phyloP scores from a whole-genome alignment of 768 basidiomycete genomes.

The Amanita jacksonii region DNA sequence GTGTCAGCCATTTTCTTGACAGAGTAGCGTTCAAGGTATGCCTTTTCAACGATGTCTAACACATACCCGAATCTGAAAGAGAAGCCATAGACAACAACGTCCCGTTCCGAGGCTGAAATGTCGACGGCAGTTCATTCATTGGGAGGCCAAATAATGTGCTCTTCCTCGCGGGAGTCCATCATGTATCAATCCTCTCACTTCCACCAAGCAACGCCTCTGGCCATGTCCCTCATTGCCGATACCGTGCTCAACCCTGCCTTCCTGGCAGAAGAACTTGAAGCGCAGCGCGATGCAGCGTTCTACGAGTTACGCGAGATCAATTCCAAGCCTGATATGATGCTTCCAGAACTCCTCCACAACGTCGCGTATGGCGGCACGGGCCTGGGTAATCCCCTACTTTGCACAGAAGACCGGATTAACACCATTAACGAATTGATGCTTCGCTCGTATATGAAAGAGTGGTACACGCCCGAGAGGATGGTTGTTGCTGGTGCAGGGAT shows the following conservation, averaged over 20 bases:
- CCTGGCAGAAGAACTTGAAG: conserved; percentile 66
- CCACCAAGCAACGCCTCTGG: conserved; percentile 69
- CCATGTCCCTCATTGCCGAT: conserved; percentile 85
- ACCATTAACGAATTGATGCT: conserved; percentile 54
- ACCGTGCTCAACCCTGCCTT: conserved; percentile 78
- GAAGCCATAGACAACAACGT: conserved; percentile 53
- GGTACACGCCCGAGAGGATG: conserved; percentile 93
- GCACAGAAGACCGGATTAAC: conserved; percentile 76
- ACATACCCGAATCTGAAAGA: not conserved
- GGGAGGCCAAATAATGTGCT: conserved; percentile 88
- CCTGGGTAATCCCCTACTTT: conserved; percentile 86
- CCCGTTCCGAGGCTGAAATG: conserved; percentile 71
- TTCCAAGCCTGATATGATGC: conserved; percentile 85
- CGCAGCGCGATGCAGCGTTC: conserved; percentile 76
- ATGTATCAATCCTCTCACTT: conserved; percentile 98
- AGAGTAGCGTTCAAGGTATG: conserved; percentile 93
- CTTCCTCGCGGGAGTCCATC: conserved; percentile 87
- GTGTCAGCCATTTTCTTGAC: conserved; percentile 88
- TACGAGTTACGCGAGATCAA: conserved; percentile 88
- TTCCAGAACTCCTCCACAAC: conserved; percentile 83
- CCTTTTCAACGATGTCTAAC: not conserved
- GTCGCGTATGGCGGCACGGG: conserved; percentile 74
- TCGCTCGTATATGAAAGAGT: conserved; percentile 55
- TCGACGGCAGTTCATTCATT: conserved; percentile 68
- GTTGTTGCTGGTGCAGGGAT: conserved; percentile 93